Percentiles rank a stretch among this genome's conserved stretches.
These are phyloP conservation scores for Solidago caesia DNA, from an alignment of 129 eudicot species.

Conservation along the genomic window DNA sequence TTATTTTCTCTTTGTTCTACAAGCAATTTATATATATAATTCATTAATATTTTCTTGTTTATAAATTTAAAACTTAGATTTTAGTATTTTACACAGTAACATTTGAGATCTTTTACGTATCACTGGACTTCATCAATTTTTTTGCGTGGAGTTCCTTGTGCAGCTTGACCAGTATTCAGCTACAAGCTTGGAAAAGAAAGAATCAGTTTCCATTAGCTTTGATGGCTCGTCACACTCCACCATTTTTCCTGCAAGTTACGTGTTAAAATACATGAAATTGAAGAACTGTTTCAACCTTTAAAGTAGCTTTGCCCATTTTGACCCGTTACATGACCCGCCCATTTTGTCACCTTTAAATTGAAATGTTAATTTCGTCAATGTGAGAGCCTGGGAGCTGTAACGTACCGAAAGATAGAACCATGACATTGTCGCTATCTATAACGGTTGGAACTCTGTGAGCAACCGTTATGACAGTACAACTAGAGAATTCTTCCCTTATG, in stretches of 20 bases:
- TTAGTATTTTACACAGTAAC: no score
- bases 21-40: no score
- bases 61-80: no score
- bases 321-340: neutral
- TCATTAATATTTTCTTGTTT: no score
- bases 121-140: neutral
- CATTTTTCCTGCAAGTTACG: constrained; percentile 43
- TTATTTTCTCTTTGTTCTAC: no score
- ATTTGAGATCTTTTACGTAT: neutral
- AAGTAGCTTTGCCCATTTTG: neutral
- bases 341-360: neutral
- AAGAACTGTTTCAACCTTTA: neutral
- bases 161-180: constrained; percentile 75
- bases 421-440: constrained; percentile 62
- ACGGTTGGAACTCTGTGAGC: constrained; percentile 77
- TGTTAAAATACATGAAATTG: no score
- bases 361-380: neutral
- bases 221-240: constrained; percentile 68
- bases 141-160: constrained; percentile 31
- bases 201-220: constrained; percentile 50
- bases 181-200: constrained; percentile 63
- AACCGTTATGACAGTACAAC: constrained; percentile 57
- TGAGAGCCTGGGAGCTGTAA: neutral
- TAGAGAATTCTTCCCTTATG: constrained; percentile 48
- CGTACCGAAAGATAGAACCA: constrained; percentile 64